Percentiles rank a stretch among this genome's conserved stretches.
These are phyloP conservation scores for Phytophthora brassicae DNA, from an alignment of 352 stramenopile species.

Conservation along the genomic window DNA sequence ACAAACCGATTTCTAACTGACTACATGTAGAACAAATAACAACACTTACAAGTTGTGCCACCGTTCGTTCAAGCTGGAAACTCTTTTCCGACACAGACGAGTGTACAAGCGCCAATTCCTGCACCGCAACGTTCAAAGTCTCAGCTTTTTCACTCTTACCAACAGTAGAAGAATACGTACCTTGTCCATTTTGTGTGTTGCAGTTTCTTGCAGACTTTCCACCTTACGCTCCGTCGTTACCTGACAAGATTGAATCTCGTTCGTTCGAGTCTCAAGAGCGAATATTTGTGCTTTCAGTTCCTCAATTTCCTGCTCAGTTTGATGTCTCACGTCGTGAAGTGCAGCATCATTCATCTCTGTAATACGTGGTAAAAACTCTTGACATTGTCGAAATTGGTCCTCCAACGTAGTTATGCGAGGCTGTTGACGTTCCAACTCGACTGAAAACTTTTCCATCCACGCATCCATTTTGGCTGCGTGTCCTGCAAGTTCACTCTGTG, in stretches of 20 bases:
- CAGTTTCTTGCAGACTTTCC: conserved; percentile 41
- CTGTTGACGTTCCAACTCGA: conserved; percentile 42
- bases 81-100: conserved; percentile 60
- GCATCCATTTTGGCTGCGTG: conserved; percentile 45
- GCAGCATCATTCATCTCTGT: conserved; percentile 30
- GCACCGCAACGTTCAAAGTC: not conserved
- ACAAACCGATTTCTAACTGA: too few species aligned
- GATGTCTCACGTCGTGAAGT: conserved; percentile 25
- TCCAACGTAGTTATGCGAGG: conserved; percentile 34
- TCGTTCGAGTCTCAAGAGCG: conserved; percentile 41
- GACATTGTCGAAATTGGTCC: conserved; percentile 44
- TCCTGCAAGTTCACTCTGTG: conserved; percentile 32
- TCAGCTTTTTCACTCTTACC: not conserved
- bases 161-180: conserved; percentile 14
- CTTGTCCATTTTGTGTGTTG: conserved; percentile 49
- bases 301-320: conserved; percentile 43
- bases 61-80: conserved; percentile 45
- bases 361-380: conserved; percentile 43
- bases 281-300: conserved; percentile 57
- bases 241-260: conserved; percentile 40
- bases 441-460: conserved; percentile 74
- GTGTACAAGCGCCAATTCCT: conserved; percentile 63
- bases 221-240: conserved; percentile 37
- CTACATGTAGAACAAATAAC: not conserved
- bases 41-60: conserved; percentile 42